Evolutionary conservation across 768 basidiomycete species (phyloP), one percentile per base, ranked within the genome.

Genomic region (Calocera viscosa): DNA sequence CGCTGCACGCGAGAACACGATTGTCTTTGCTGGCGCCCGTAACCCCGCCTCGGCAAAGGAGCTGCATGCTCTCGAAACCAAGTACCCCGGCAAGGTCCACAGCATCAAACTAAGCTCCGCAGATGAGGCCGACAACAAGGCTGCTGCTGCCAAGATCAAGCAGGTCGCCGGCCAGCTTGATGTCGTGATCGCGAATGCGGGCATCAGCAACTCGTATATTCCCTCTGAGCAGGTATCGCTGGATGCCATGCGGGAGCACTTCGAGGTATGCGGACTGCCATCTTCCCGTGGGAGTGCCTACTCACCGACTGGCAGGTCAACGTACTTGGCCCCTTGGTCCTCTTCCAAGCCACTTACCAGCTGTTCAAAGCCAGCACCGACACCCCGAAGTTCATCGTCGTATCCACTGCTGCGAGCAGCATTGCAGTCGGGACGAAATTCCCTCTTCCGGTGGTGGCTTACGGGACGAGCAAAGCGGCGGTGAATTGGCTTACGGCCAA

Each of bases 111-210:
- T 72, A 41, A 65, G 28, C 17, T 69, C 68, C 0, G 68, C 63
- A 10, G 66, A 68, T 30, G 69, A 63, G n/a, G 69, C 32, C 22
- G 47, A 67, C 26, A 70, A 70, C n/a, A 34, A 35, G 22, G 67
- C 66, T 1, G 70, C 70, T 0, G 65, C 67, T 0, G 35, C 67
- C 40, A 11, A 33, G 12, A 66, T 73, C 63, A 39, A 68, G 39
- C 34, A 24, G 17, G 66, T 66, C 24, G 68, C 65, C 5, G 72
- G 70, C 2, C 67, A 65, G n/a, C 19, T 73, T 0, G 71, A 72
- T 60, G 71, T 71, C 12, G 40, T 73, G 30, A 66, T 73, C 34
- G 72, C 72, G 34, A 73, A 73, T 60, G 72, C 72, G 1, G 72
- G 72, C 1, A 69, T 72, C 53, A 16, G n/a, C 22, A 33, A 34